Evolutionary conservation across 176 grass and related monocot genomes (phyloP), one percentile per base, ranked within the genome.

Genomic region (Ampelocalamus luodianensis): DNA sequence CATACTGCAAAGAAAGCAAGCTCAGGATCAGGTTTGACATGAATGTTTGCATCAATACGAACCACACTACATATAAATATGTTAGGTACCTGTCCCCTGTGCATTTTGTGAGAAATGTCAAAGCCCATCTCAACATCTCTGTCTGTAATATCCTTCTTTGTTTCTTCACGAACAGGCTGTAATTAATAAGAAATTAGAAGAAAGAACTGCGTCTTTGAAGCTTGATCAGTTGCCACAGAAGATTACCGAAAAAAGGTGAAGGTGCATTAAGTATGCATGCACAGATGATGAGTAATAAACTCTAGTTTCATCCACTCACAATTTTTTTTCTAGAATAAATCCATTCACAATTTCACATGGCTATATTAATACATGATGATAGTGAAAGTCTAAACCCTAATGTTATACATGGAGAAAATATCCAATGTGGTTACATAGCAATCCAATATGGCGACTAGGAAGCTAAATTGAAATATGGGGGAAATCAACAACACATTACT

Each of bases 51-150:
- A 77, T 68, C 68, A 67, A 63, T 80, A 66, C 39, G 5, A 68
- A 11, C 16, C 29, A 61, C 44, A 60, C 49, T 62, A 22, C 26
- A 8, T 9, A 59, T 38, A 74, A 17, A 55, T 80, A 43, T 78
- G 39, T 72, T 32, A 72, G 16, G 60, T 90, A 99, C 97, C 97
- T 95, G 93, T 82, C 97, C 97, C 49, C 77, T 96, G 82, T 99
- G 97, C 72, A 86, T 94, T 68, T 88, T 99, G 36, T 48, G 86
- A 82, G 93, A 80, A 82, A 99, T 91, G 74, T 99, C 93, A 60
- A 99, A 99, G 81, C 97, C 93, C 97, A 96, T 96, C 59, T 89
- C 42, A 65, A 85, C 86, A 91, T 99, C 97, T 89, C 86, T 94
- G 61, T 88, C 90, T 68, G 88, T 65, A 70, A 94, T 62, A 49